Conservation (phyloP, 371 early-diverging fungal species). For the Apophysomyces elegans region DNA sequence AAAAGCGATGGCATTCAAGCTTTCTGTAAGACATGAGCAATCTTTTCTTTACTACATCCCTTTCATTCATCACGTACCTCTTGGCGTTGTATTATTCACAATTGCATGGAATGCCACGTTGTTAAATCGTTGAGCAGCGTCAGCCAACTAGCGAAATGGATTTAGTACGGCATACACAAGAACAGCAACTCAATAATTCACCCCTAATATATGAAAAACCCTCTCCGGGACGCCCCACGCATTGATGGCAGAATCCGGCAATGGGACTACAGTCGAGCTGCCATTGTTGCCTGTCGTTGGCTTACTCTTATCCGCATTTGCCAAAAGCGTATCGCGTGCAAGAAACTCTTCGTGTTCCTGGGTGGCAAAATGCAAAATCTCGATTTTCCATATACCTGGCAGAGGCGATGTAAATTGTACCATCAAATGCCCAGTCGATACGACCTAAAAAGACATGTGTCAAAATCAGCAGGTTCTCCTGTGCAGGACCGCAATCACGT, state of each 20-base stretch:
- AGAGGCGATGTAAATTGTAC: conserved; percentile 31
- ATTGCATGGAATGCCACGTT: conserved; percentile 30
- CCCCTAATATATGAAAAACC: conserved; percentile 31
- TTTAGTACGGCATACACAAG: not conserved
- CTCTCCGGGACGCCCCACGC: conserved; percentile 45
- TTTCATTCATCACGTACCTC: conserved; percentile 13
- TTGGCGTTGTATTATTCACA: conserved; percentile 23
- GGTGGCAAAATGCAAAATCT: conserved; percentile 38
- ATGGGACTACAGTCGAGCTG: conserved; percentile 25
- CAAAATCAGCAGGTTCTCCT: not conserved
- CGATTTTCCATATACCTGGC: conserved; percentile 38
- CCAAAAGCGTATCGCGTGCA: conserved; percentile 16
- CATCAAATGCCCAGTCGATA: conserved; percentile 39
- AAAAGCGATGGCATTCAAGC: conserved; percentile 30
- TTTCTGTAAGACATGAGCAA: conserved; percentile 20
- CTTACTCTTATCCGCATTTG: conserved; percentile 13
- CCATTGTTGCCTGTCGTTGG: conserved; percentile 24
- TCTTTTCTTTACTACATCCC: not conserved
- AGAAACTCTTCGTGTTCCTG: conserved; percentile 43
- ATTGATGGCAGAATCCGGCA: conserved; percentile 40
- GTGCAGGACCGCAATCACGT: not conserved
- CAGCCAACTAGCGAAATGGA: conserved; percentile 21
- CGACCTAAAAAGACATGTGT: conserved; percentile 19
- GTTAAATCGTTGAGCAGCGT: conserved; percentile 25
- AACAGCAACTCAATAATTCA: not conserved